phyloP scores from a whole-genome alignment of 1,139 yeast genomes.

The Taphrina wiesneri region DNA sequence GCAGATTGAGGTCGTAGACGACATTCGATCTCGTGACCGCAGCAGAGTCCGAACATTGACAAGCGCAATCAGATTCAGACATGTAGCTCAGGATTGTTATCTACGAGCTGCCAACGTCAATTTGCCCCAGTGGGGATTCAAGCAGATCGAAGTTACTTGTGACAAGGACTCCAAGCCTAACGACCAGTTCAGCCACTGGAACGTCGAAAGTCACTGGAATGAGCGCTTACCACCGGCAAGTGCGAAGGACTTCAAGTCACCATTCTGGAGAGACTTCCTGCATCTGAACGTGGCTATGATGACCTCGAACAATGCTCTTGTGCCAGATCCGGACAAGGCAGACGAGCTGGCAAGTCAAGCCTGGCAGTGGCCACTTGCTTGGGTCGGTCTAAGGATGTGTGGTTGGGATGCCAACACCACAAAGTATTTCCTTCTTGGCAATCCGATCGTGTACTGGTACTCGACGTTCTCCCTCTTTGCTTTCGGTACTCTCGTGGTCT shows the following conservation, averaged over 20 bases:
- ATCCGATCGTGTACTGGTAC: slow-evolving; percentile 95
- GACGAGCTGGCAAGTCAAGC: slow-evolving; percentile 89
- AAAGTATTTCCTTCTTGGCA: slow-evolving; percentile 87
- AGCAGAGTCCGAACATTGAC: slow-evolving; percentile 78
- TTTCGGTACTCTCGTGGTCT: slow-evolving; percentile 59
- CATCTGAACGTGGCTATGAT: slow-evolving; percentile 96
- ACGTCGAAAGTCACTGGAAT: slow-evolving; percentile 82
- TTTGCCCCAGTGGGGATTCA: slow-evolving; percentile 97
- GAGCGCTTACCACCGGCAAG: slow-evolving; percentile 65
- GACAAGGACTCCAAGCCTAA: slow-evolving; percentile 70
- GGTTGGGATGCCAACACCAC: slow-evolving; percentile 79
- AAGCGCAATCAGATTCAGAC: slow-evolving; percentile 75
- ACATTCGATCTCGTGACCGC: slow-evolving; percentile 60
- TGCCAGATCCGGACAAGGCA: slow-evolving; percentile 87
- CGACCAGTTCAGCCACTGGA: slow-evolving; percentile 98
- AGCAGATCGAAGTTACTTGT: slow-evolving; percentile 95
- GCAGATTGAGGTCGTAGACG: slow-evolving; percentile 84
- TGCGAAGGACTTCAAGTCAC: slow-evolving; percentile 64
- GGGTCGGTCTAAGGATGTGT: slow-evolving; percentile 91
- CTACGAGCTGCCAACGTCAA: slow-evolving; percentile 76
- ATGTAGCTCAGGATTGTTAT: slow-evolving; percentile 73
- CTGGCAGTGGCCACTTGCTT: slow-evolving; percentile 98
- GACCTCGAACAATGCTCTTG: slow-evolving; percentile 95
- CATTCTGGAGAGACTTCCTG: slow-evolving; percentile 80
- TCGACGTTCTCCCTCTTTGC: slow-evolving; percentile 68